Evolutionary conservation across 176 grass and related monocot genomes (phyloP), one percentile per base, ranked within the genome.

Genomic region (Rhynchospora pubera): DNA sequence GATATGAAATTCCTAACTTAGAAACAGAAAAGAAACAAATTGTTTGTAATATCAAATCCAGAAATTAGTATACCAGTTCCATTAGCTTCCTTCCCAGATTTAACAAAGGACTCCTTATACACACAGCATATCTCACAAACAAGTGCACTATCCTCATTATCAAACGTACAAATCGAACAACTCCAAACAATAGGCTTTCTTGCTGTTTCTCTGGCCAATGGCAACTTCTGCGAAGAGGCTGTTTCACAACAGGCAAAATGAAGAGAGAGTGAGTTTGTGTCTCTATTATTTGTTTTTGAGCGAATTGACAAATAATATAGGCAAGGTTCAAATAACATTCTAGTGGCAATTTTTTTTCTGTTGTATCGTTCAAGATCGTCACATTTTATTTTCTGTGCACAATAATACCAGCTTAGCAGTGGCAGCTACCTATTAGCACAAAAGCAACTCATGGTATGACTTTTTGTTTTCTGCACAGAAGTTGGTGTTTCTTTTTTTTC

Each of bases 121-220:
- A 91, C 92, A 26, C 95, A 92, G 85, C 95, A 98, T 81, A 94
- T 91, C 86, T 94, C 89, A 81, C 95, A 98, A 67, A 85, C 90
- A 15, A 87, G 23, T 83, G 87, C 83, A 86, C 78, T 87, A 82
- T 90, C 90, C 71, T 92, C 88, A 87, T 98, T 98, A 86, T 75
- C 83, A 32, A 93, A 94, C 6, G 63, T 88, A 62, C 95, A 98
- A 84, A 93, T 93, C 15, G 90, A 87, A 85, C 95, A 98, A 3
- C 26, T 88, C 95, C 95, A 98, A n/a, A 87, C 82, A 77, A 83
- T 80, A 26, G 83, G 83, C 47, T 88, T 85, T 7, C 23, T 57
- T 72, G n/a, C 82, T 68, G 89, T 76, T 48, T 69, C 72, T 44
- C 85, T 87, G 52, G 86, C 88, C 87, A n/a, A 57, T 88, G 75